Percentiles rank a stretch among this genome's conserved stretches.
Conservation (phyloP, 2,329 filamentous ascomycete genomes). For the Penicillium crustosum region DNA sequence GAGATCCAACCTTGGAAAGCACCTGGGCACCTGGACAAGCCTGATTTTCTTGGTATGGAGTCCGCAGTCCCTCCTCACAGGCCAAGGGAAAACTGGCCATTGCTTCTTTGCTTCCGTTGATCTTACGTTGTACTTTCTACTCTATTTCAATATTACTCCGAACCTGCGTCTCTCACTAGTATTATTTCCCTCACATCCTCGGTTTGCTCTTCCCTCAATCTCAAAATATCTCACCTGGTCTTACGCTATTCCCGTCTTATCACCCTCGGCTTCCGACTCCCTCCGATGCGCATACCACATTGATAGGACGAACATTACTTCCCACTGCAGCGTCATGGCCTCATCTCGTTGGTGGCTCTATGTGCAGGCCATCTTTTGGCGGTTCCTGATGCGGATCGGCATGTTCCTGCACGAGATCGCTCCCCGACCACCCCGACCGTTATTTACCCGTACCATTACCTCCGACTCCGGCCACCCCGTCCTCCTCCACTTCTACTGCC, state of each 20-base stretch:
- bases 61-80: too few species aligned
- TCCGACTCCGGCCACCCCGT: constrained; percentile 53
- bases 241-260: background rate
- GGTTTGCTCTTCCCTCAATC: background rate
- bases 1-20: background rate
- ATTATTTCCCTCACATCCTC: background rate
- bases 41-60: constrained; percentile 13
- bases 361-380: constrained; percentile 65
- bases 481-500: constrained; percentile 62
- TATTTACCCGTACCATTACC: constrained; percentile 59
- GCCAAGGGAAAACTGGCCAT: background rate
- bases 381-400: constrained; percentile 66
- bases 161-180: background rate
- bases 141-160: background rate
- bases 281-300: background rate
- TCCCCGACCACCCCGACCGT: constrained; percentile 60
- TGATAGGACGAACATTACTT: constrained; percentile 5
- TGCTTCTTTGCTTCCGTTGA: background rate
- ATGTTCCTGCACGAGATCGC: constrained; percentile 66
- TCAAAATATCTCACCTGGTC: background rate
- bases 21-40: too few species aligned
- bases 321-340: constrained; percentile 25
- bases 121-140: background rate
- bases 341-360: constrained; percentile 60
- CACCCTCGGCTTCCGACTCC: background rate